Evolutionary conservation across 257 asterid genomes (phyloP), one percentile per base, ranked within the genome.

Genomic region (Cinchona pubescens): DNA sequence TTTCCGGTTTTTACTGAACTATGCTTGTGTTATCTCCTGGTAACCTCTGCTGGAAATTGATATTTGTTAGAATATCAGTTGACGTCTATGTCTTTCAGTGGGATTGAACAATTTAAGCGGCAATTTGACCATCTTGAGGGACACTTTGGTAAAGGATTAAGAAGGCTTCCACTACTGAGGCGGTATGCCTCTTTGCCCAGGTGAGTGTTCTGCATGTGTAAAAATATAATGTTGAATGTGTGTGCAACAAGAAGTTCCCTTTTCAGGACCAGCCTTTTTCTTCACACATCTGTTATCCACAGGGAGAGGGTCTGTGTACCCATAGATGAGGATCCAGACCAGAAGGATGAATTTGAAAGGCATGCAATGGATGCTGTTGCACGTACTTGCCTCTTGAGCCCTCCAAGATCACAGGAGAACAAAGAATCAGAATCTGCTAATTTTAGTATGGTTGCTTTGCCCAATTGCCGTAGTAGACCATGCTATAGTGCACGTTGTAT

Each of bases 171-270:
- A 45, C 42, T 85, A 76, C 74, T 86, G 69, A 86, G 98, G 77
- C 92, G 96, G 40, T 92, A 94, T 83, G 94, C 97, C 67, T 91
- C 98, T 37, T 83, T 92, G 83, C 98, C 98, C 63, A 89, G 98
- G 98, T 90, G 81, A 78, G 61, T 55, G 30, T 49, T 71, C 63
- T 62, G 27, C 56, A 63, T 76, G 60, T 43, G 63, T 30, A 42
- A 46, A 71, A 59, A 43, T 64, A 40, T 60, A 25, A 35, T 72
- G 9, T 11, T 30, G 21, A 19, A 14, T 14, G 9, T 76, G 60
- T 9, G 29, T 42, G 35, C 53, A 9, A 40, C 16, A 58, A 37
- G 48, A 30, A 13, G 27, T 63, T 61, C 40, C 8, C 21, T 37
- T 38, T 35, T 35, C 56, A 58, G 35, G 11, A 21, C 3, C 53